Evolutionary conservation across 768 basidiomycete genomes (phyloP).

Genomic region (Fistulinella prunicolor): DNA sequence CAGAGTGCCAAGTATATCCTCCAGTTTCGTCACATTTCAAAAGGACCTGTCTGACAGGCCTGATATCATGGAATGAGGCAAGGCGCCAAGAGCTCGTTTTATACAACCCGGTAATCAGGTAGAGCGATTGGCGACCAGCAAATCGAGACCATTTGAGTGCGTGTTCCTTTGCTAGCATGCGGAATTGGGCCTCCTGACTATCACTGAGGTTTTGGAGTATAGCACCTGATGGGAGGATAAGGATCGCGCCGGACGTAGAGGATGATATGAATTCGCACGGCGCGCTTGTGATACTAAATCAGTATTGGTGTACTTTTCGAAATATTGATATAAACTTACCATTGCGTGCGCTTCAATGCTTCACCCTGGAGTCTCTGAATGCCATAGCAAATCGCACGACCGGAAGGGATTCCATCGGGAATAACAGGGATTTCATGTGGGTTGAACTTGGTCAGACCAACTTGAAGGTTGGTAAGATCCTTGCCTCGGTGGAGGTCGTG

Average conservation of each 20-base stretch:
- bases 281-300: background rate
- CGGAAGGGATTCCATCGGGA: background rate
- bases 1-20: background rate
- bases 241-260: background rate
- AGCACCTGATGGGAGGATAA: slow-evolving; percentile 8
- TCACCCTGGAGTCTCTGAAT: background rate
- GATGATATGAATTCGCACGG: background rate
- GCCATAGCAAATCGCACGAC: background rate
- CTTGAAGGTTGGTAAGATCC: background rate
- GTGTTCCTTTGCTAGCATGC: background rate
- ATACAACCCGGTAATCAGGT: background rate
- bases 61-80: background rate
- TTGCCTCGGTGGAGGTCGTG: background rate
- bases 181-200: background rate
- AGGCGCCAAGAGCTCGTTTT: background rate
- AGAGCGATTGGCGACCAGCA: background rate
- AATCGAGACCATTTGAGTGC: background rate
- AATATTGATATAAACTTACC: background rate
- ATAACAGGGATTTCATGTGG: background rate
- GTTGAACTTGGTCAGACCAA: background rate
- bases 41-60: background rate
- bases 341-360: background rate
- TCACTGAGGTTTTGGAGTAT: background rate
- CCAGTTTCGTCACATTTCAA: background rate
- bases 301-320: background rate